These are phyloP conservation scores for Chloranthus sessilifolius DNA, from an alignment of 164 flowering plant genomes.

Conservation along the genomic window DNA sequence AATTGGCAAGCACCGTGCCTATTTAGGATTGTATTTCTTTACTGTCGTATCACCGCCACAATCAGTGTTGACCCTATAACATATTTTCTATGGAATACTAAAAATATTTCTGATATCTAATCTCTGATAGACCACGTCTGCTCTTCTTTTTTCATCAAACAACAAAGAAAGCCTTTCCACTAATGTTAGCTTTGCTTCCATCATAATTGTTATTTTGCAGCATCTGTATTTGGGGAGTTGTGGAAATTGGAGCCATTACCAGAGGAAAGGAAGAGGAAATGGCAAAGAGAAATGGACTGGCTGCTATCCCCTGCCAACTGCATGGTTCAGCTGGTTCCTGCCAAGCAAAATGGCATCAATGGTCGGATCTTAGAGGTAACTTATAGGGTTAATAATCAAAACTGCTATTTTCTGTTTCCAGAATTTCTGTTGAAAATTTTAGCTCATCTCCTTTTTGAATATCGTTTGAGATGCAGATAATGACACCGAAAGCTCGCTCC, in stretches of 20 bases:
- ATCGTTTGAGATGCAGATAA: constrained; percentile 50
- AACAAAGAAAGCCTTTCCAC: no score
- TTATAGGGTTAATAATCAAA: not conserved
- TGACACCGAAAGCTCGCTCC: constrained; percentile 90
- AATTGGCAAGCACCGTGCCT: no score
- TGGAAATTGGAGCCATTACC: constrained; percentile 94
- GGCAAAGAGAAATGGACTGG: constrained; percentile 92
- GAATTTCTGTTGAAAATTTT: not conserved
- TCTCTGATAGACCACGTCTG: no score
- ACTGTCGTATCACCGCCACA: no score
- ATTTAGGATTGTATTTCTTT: no score
- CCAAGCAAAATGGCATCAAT: constrained; percentile 66
- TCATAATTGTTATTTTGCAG: no score
- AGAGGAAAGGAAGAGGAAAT: constrained; percentile 64
- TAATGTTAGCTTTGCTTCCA: no score
- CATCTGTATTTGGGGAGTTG: constrained; percentile 83
- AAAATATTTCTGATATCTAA: no score
- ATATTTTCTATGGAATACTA: no score
- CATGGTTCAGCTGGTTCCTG: constrained; percentile 96
- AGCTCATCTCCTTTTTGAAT: not conserved
- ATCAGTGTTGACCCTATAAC: no score
- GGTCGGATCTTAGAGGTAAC: constrained; percentile 74
- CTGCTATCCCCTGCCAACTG: constrained; percentile 80
- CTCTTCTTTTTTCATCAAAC: no score
- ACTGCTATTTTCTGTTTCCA: not conserved